Evolutionary conservation across 192 early-diverging fungal species (phyloP).

Genomic region (Gonapodya sp.): DNA sequence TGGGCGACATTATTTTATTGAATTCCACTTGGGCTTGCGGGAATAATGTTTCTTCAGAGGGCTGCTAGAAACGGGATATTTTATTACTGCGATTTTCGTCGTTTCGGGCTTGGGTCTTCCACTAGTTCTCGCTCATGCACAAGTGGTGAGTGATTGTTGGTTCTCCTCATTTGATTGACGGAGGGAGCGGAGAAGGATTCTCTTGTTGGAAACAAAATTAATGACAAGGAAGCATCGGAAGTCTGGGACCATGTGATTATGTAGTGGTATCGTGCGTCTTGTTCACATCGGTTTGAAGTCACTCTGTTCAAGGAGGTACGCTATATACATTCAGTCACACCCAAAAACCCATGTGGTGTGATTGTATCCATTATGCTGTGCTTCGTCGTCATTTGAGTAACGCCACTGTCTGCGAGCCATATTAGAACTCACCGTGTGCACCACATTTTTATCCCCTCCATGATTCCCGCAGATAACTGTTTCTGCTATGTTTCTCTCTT

Average conservation of each 20-base stretch:
- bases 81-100: conserved; percentile 84
- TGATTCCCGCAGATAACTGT: conserved; percentile 53
- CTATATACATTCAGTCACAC: too few species aligned
- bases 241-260: background rate
- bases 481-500: conserved; percentile 82
- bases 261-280: background rate
- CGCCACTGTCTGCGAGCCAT: too few species aligned
- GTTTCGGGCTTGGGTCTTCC: conserved; percentile 83
- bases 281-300: background rate
- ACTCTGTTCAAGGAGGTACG: too few species aligned
- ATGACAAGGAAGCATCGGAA: background rate
- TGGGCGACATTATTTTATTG: conserved; percentile 10
- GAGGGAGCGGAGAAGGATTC: too few species aligned
- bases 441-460: background rate
- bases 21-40: conserved; percentile 26
- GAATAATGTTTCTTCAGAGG: conserved; percentile 21
- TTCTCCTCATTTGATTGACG: too few species aligned
- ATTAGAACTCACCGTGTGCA: background rate
- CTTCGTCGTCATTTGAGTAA: too few species aligned
- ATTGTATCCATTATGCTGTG: too few species aligned
- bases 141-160: conserved; percentile 46
- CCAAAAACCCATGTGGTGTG: too few species aligned
- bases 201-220: too few species aligned
- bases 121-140: conserved; percentile 70
- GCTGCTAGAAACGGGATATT: conserved; percentile 49